Evolutionary conservation across 169 alveolate species (phyloP).

Genomic region (Blepharisma undulans): DNA sequence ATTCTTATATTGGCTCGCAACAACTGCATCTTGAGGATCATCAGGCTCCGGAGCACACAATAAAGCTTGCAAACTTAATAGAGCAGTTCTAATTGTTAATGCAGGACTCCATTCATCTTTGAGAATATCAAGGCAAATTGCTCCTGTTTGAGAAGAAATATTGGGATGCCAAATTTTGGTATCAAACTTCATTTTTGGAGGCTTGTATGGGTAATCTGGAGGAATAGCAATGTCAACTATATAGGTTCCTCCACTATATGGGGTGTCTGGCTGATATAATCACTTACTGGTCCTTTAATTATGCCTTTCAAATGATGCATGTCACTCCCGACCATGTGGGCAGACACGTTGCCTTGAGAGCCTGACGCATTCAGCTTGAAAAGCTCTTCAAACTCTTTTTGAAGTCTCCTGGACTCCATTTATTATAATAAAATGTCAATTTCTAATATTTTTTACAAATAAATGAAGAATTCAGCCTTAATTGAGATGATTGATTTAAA

Average conservation of each 20-base stretch:
- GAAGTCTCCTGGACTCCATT: slow-evolving; percentile 34
- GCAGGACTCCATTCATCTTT: slow-evolving; percentile 98
- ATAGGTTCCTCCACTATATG: slow-evolving; percentile 93
- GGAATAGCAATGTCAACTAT: slow-evolving; percentile 91
- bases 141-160: slow-evolving; percentile 93
- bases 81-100: slow-evolving; percentile 88
- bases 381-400: slow-evolving; percentile 37
- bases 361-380: neutral
- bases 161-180: slow-evolving; percentile 98
- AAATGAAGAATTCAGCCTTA: neutral
- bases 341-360: slow-evolving; percentile 59
- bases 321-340: slow-evolving; percentile 82
- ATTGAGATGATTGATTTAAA: neutral
- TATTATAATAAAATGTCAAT: neutral
- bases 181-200: slow-evolving; percentile 92
- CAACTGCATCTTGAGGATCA: slow-evolving; percentile 86
- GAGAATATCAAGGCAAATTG: slow-evolving; percentile 95
- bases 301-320: slow-evolving; percentile 89
- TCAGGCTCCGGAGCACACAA: slow-evolving; percentile 84
- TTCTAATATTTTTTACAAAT: neutral
- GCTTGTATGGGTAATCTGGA: slow-evolving; percentile 93
- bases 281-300: slow-evolving; percentile 85
- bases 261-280: slow-evolving; percentile 85
- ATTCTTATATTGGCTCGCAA: slow-evolving; percentile 76
- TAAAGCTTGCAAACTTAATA: slow-evolving; percentile 75